Evolutionary conservation across 345 rosid species (phyloP).

Genomic region (Salix viminalis): DNA sequence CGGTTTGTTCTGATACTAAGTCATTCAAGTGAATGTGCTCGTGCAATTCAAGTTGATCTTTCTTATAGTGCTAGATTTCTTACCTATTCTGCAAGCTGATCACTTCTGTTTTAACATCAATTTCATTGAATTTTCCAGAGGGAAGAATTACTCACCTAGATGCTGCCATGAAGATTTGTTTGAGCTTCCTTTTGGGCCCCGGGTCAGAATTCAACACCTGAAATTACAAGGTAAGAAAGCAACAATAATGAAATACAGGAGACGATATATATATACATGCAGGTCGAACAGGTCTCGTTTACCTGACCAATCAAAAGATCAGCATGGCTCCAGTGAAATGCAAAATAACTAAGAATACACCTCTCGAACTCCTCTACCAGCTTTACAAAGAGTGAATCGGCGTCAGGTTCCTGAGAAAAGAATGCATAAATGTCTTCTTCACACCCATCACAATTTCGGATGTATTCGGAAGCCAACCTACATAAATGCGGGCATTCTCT

Average conservation of each 20-base stretch:
- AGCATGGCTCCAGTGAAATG: slow-evolving; percentile 84
- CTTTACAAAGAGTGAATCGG: slow-evolving; percentile 52
- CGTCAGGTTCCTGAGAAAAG: slow-evolving; percentile 47
- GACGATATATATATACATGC: neutral
- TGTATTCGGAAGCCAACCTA: slow-evolving; percentile 58
- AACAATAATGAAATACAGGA: neutral
- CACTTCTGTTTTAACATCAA: neutral
- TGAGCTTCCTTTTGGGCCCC: slow-evolving; percentile 55
- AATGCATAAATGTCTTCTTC: slow-evolving; percentile 54
- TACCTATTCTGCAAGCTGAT: neutral
- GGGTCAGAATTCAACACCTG: slow-evolving; percentile 59
- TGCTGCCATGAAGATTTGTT: slow-evolving; percentile 73
- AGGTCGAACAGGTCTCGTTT: neutral
- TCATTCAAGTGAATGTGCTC: no score
- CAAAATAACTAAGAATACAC: slow-evolving; percentile 75
- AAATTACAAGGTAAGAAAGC: neutral
- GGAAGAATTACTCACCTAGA: slow-evolving; percentile 47
- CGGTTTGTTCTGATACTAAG: no score
- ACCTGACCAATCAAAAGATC: slow-evolving; percentile 60
- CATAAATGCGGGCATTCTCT: slow-evolving; percentile 61
- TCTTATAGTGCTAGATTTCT: neutral
- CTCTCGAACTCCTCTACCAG: slow-evolving; percentile 73
- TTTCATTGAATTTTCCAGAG: neutral
- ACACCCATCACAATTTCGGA: slow-evolving; percentile 49
- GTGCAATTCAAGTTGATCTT: neutral